These are phyloP conservation scores for Erodium maritimum DNA, from an alignment of 345 rosid species.

Conservation along the genomic window DNA sequence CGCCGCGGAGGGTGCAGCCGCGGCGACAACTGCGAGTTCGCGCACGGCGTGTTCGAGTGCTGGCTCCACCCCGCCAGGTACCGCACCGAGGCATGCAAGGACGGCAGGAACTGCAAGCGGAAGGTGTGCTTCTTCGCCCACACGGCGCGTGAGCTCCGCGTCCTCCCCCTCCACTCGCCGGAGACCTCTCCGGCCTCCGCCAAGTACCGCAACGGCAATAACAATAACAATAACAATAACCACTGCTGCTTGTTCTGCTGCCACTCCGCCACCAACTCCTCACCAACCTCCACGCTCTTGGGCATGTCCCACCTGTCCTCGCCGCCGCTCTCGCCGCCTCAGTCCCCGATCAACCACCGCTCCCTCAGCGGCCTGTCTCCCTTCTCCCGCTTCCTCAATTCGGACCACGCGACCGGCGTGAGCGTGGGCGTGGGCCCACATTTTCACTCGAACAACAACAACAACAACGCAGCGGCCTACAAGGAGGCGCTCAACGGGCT, in stretches of 20 bases:
- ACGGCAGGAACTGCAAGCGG: conserved; percentile 54
- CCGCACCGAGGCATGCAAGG: conserved; percentile 67
- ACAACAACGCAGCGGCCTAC: too few relatives aligned
- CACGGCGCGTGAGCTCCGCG: conserved; percentile 48
- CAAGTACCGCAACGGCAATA: conserved; percentile 1
- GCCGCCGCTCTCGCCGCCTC: conserved; percentile 51
- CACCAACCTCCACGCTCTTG: conserved; percentile 70
- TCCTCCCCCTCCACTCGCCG: conserved; percentile 31
- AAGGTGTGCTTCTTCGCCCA: conserved; percentile 74
- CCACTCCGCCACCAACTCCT: too few relatives aligned
- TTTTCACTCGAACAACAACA: too few relatives aligned
- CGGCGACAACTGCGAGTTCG: conserved; percentile 51
- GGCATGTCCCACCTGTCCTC: conserved; percentile 38
- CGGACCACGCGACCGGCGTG: conserved; percentile 14
- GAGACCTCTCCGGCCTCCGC: conserved; percentile 2
- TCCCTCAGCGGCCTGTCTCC: too few relatives aligned
- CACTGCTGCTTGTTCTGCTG: conserved; percentile 55
- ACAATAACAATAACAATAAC: too few relatives aligned
- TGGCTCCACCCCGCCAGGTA: conserved; percentile 69
- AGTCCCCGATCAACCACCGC: conserved; percentile 47
- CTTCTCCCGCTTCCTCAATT: conserved; percentile 12
- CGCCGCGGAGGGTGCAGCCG: conserved; percentile 49
- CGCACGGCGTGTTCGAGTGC: conserved; percentile 71
- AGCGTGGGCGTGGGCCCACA: conserved; percentile 4
- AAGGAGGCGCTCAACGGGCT: conserved; percentile 45